Evolutionary conservation across 2,329 filamentous ascomycete genomes (phyloP).

Genomic region (Trichoderma sp.): DNA sequence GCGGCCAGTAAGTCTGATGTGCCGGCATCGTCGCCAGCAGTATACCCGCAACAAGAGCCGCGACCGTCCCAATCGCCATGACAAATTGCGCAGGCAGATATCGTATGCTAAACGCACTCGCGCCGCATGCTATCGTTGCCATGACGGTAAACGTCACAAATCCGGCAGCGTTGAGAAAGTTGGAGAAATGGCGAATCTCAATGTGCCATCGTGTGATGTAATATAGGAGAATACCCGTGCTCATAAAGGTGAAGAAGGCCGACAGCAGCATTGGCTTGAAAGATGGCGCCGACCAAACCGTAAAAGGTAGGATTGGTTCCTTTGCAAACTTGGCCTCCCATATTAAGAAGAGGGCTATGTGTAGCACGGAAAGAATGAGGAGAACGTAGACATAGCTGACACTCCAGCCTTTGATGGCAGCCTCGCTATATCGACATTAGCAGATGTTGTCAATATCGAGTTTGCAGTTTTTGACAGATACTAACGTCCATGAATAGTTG

Average conservation of each 20-base stretch:
- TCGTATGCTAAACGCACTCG: not conserved
- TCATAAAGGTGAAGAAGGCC: slow-evolving; percentile 14
- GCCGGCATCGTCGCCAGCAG: slow-evolving; percentile 4
- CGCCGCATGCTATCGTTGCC: not conserved
- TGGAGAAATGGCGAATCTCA: not conserved
- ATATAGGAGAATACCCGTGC: not conserved
- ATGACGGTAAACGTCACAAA: not conserved
- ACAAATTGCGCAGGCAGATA: slow-evolving; percentile 7
- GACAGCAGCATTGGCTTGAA: slow-evolving; percentile 12
- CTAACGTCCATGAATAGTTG: slow-evolving; percentile 13
- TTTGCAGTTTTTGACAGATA: not conserved
- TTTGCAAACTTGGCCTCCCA: slow-evolving; percentile 3
- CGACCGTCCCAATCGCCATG: not conserved
- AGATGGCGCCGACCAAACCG: slow-evolving; percentile 3
- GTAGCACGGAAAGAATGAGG: slow-evolving; percentile 1
- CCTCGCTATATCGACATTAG: not conserved
- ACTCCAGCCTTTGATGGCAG: slow-evolving; percentile 4
- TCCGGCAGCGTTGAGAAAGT: not conserved
- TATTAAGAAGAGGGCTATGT: not conserved
- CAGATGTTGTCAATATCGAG: not conserved
- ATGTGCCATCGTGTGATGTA: slow-evolving; percentile 4
- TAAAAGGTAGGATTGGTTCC: not conserved
- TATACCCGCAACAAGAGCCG: not conserved
- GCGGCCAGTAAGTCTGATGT: not conserved
- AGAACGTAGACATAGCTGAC: not conserved